Base-by-base conservation (phyloP, 2,329 filamentous ascomycete genomes). In the Pyricularia grisea region DNA sequence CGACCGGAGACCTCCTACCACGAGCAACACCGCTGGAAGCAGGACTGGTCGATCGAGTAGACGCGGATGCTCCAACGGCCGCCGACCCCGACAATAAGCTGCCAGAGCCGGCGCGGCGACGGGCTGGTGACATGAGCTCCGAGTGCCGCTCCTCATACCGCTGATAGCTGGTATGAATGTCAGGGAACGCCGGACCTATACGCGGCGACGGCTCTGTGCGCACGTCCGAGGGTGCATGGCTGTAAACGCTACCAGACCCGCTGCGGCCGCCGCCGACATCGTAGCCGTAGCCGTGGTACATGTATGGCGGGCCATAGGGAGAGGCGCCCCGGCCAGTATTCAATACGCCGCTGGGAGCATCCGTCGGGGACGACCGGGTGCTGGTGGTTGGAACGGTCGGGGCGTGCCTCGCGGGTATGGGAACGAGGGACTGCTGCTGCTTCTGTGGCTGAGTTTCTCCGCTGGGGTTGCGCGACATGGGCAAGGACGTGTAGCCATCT, bases 391-490 rank as follows among this genome's bases (percentile, higher is more conserved):
- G 25, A 20, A 60, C 25, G 9, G 17, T 7, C 4, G 66, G 27
- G 27, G 42, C 30, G 17, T 50, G 23, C 20, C 28, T n/a, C 36
- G 9, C 10, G 17, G 65, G 65, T 23, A 33, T 30, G 23, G 33
- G 10, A 14, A 25, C 63, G 31, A 17, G 33, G 25, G 31, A 36
- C 42, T 68, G 20, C 50, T 60, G 61, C 25, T 68, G 20, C 50
- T 60, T 60, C 42, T 68, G 67, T 25, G 9, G 20, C 42, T 66
- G 72, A 0, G 80, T 80, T 67, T 82, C 78, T 11, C 78, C 76
- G 61, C 83, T 83, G 0, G 78, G 73, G 70, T 84, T 76, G 3
- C 83, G 80, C 1, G 81, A 82, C 81, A 85, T 84, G 5, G 84
- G 83, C 70, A 84, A 80, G 9, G 82, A 83, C 30, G 80, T 78